Base-by-base conservation (phyloP, 2,329 filamentous ascomycete species). In the Chaetomiaceae sp. region DNA sequence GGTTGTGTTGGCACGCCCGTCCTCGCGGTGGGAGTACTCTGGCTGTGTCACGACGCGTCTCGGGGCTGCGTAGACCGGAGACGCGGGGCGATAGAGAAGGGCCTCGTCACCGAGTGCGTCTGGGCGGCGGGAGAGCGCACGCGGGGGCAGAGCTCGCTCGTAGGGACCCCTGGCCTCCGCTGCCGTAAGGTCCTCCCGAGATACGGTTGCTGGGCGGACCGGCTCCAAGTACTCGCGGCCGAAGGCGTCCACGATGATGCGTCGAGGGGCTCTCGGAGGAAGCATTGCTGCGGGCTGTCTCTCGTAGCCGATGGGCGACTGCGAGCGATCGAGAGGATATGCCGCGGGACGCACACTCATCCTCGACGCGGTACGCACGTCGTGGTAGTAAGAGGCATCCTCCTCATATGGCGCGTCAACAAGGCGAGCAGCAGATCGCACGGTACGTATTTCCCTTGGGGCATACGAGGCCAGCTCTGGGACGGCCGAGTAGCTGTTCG, bases 231-330 rank as follows among this genome's bases (percentile, higher is more conserved):
- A 96, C 61, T 88, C 81, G 62, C 87, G 86, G 33, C 89, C 89
- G 64, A 83, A 87, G 51, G 86, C 81, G 65, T 96, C 90, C 45
- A 94, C 73, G 27, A 95, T 74, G 52, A 95, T 84, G 51, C 83
- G 80, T 45, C 82, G 71, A 37, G 77, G 74, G 6, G 77, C 72
- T 40, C 71, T 64, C 57, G 71, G 71, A 38, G 71, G 71, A 2
- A 68, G 67, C 67, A 78, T 73, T n/a, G 71, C 68, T 26, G 74
- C 68, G 14, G 71, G 60, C 55, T 68, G 60, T 53, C 68, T 60
- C 51, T 74, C 68, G 52, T 68, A 60, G 56, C 70, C 60, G 29
- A 70, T 54, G 7, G 73, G 72, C 14, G 74, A 77, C 37, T 70
- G 66, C 12, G 73, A 75, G 54, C 70, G 69, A 35, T 69, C 68